These are phyloP conservation scores for Thuidium tamariscinum DNA, from an alignment of 225 moss, liverwort and hornwort species.

Conservation along the genomic window DNA sequence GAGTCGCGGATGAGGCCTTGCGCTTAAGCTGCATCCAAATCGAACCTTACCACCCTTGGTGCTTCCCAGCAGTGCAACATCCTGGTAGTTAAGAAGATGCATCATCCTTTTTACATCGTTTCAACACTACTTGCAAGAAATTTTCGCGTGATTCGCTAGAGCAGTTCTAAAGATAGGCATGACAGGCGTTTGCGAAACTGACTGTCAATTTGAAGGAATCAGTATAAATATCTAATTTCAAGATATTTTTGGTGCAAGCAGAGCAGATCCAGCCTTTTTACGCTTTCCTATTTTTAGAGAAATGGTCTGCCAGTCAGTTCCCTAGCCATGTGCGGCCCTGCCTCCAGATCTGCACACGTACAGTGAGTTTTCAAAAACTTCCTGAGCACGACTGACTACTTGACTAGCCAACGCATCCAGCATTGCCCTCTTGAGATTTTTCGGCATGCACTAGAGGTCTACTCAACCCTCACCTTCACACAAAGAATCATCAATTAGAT, in stretches of 20 bases:
- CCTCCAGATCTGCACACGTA: neutral
- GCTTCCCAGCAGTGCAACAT: neutral
- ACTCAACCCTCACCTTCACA: neutral
- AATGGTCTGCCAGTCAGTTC: neutral
- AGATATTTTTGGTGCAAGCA: neutral
- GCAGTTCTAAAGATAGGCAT: neutral
- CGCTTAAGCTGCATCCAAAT: neutral
- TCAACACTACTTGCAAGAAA: neutral
- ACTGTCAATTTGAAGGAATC: neutral
- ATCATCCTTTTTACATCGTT: neutral
- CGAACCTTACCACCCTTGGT: neutral
- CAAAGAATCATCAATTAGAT: neutral
- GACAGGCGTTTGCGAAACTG: neutral
- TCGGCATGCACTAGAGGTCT: neutral
- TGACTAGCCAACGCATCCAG: conserved; percentile 42
- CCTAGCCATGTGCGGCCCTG: neutral
- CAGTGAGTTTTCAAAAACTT: conserved; percentile 48
- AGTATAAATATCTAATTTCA: too few relatives aligned
- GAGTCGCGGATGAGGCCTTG: neutral
- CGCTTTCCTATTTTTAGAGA: neutral
- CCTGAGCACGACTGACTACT: too few relatives aligned
- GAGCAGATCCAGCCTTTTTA: neutral
- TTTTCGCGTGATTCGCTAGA: neutral
- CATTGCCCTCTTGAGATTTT: conserved; percentile 32
- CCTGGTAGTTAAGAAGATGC: neutral